phyloP scores from a whole-genome alignment of 495 filamentous ascomycete genomes.

The Clavariopsis aquatica region DNA sequence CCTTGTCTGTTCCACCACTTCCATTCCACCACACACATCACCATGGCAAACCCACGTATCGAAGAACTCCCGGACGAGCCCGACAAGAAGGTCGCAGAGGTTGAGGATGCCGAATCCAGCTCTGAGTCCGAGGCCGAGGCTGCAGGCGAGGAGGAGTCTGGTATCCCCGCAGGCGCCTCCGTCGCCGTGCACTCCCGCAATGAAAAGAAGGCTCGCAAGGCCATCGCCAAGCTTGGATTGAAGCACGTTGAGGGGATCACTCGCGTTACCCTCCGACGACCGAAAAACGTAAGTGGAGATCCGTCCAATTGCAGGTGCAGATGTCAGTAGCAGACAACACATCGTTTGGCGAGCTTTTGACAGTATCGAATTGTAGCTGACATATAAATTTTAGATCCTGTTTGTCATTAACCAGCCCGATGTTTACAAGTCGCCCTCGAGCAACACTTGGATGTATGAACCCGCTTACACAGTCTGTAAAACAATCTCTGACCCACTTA shows the following conservation, averaged over 20 bases:
- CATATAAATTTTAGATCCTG: conserved; percentile 66
- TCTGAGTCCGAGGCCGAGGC: conserved; percentile 65
- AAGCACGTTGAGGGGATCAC: conserved; percentile 97
- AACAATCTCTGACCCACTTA: conserved; percentile 7
- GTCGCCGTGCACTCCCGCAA: conserved; percentile 94
- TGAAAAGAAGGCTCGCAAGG: conserved; percentile 99
- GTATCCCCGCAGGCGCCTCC: conserved; percentile 79
- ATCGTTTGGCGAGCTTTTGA: neutral
- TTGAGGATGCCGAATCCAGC: conserved; percentile 78
- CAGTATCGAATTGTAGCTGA: conserved; percentile 12
- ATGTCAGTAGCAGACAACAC: neutral
- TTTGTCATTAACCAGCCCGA: conserved; percentile 99
- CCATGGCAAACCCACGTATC: conserved; percentile 95
- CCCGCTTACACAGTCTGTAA: neutral
- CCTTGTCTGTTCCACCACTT: conserved; percentile 41
- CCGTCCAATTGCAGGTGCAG: neutral
- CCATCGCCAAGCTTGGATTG: conserved; percentile 95
- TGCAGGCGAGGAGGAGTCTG: conserved; percentile 59
- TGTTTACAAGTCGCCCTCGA: conserved; percentile 96
- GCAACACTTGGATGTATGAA: conserved; percentile 98
- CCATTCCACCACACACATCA: conserved; percentile 47
- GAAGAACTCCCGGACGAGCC: conserved; percentile 95
- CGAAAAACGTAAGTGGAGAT: conserved; percentile 83
- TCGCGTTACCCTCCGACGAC: conserved; percentile 92
- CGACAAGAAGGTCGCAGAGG: conserved; percentile 65